Conservation (phyloP, 2,329 filamentous ascomycete species). For the Aspergillus glaucus region DNA sequence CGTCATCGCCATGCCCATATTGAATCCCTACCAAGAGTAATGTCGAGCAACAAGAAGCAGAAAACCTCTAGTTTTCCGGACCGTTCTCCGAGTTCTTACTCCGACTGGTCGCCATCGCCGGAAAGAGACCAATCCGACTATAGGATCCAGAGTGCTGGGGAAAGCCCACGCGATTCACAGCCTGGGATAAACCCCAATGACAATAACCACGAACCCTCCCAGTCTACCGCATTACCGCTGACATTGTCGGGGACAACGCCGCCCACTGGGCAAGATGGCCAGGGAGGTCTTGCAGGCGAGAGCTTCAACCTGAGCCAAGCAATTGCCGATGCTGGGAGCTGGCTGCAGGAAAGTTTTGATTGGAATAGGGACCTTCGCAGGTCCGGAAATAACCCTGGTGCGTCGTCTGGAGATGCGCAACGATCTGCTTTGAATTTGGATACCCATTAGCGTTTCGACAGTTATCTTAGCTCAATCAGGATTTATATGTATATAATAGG, state of each 20-base stretch:
- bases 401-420: conserved; percentile 7
- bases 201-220: conserved; percentile 5
- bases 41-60: conserved; percentile 9
- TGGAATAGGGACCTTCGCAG: conserved; percentile 29
- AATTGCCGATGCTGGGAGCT: conserved; percentile 41
- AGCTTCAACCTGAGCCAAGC: conserved; percentile 40
- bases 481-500: background rate
- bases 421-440: conserved; percentile 12
- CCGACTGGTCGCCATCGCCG: conserved; percentile 2
- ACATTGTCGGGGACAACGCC: conserved; percentile 28
- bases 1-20: conserved; percentile 5
- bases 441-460: conserved; percentile 1
- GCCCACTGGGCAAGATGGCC: conserved; percentile 29
- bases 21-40: conserved; percentile 3
- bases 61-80: conserved; percentile 16
- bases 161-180: background rate
- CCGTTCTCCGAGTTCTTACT: background rate
- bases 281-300: conserved; percentile 25
- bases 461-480: background rate
- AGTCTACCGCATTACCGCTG: conserved; percentile 21
- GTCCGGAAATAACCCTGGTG: conserved; percentile 7
- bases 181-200: background rate
- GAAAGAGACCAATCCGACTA: background rate
- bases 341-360: conserved; percentile 40
- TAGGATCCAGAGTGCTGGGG: background rate